phyloP scores from a whole-genome alignment of 192 early-diverging fungal genomes.

The Backusella circina region DNA sequence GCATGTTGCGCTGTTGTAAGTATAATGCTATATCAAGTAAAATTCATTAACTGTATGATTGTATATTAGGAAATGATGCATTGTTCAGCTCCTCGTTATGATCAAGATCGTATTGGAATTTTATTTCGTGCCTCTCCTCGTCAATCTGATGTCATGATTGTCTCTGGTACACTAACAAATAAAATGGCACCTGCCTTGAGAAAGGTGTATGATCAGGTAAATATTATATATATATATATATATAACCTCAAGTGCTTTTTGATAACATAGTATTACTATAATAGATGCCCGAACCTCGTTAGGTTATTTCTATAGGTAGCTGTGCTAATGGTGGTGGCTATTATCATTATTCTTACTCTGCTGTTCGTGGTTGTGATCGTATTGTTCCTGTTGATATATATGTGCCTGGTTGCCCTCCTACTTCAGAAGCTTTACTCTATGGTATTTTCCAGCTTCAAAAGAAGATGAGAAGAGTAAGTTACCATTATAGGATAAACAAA shows the following conservation, averaged over 20 bases:
- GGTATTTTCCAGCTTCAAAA: slow-evolving; percentile 97
- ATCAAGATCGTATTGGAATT: slow-evolving; percentile 97
- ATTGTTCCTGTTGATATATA: slow-evolving; percentile 95
- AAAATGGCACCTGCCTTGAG: slow-evolving; percentile 92
- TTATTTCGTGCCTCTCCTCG: slow-evolving; percentile 95
- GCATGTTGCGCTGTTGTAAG: slow-evolving; percentile 85
- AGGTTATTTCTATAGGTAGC: slow-evolving; percentile 98
- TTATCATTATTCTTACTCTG: slow-evolving; percentile 97
- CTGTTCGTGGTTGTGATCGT: slow-evolving; percentile 94
- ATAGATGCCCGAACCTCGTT: slow-evolving; percentile 93
- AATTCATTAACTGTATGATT: too few relatives aligned
- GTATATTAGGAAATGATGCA: slow-evolving; percentile 91
- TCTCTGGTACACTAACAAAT: slow-evolving; percentile 96
- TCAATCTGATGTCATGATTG: slow-evolving; percentile 99
- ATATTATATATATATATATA: too few relatives aligned
- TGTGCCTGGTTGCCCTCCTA: slow-evolving; percentile 97
- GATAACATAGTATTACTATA: too few relatives aligned
- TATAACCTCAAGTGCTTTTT: too few relatives aligned
- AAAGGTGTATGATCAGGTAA: slow-evolving; percentile 61
- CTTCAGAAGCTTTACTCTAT: slow-evolving; percentile 91
- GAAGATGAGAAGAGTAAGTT: slow-evolving; percentile 82
- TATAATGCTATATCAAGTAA: not conserved
- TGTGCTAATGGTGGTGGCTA: slow-evolving; percentile 98
- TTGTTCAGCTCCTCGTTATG: slow-evolving; percentile 93
- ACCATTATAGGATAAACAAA: not conserved